Conservation (phyloP, 1,139 yeast species). For the Ogataea hybrid region DNA sequence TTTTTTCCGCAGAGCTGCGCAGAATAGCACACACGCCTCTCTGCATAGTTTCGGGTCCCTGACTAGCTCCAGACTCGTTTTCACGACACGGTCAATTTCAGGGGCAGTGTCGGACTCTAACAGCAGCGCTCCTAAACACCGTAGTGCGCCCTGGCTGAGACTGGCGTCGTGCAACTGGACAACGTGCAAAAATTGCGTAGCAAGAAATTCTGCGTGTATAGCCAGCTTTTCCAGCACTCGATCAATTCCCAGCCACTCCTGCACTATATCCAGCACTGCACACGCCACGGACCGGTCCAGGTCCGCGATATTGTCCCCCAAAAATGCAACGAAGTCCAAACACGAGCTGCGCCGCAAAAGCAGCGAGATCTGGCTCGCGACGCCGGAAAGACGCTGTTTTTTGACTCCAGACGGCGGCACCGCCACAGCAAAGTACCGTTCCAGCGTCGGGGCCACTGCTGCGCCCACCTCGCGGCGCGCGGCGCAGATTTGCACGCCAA, state of each 20-base stretch:
- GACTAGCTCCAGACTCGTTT: no score
- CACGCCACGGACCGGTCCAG: constrained; percentile 1
- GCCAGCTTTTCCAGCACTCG: not conserved
- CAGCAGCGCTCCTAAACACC: no score
- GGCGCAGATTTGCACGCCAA: no score
- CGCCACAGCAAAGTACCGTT: not conserved
- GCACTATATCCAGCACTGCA: not conserved
- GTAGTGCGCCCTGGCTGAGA: no score
- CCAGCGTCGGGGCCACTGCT: constrained; percentile 1
- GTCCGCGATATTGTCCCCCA: not conserved
- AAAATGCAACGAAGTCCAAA: not conserved
- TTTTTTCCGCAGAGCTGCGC: no score
- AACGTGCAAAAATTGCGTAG: not conserved
- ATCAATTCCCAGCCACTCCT: not conserved
- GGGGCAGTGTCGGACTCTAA: no score
- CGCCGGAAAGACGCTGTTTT: not conserved
- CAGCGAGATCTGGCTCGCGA: not conserved
- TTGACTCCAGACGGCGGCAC: not conserved
- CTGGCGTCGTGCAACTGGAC: constrained; percentile 1
- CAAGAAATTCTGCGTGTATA: not conserved
- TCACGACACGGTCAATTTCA: no score
- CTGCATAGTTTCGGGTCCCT: no score
- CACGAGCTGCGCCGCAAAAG: constrained; percentile 2
- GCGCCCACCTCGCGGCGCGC: not conserved
- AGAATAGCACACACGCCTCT: no score